Percentiles rank a stretch among this genome's conserved stretches.
phyloP scores from a whole-genome alignment of 1,284 basidiomycete genomes.

The Amylostereum chailletii region DNA sequence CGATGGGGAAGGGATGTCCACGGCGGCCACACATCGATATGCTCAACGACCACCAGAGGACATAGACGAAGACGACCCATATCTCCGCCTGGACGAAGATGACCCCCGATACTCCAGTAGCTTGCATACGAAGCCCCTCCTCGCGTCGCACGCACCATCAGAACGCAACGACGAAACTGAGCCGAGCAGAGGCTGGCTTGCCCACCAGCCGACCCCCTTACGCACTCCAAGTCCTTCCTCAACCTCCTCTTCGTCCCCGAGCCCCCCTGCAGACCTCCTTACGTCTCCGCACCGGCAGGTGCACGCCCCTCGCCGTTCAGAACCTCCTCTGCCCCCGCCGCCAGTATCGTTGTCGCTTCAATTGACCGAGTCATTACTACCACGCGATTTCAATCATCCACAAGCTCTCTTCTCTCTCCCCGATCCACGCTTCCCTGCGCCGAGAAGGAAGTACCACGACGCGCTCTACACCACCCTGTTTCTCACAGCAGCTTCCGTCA shows the following conservation, averaged over 20 bases:
- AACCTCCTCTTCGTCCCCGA: slow-evolving; percentile 33
- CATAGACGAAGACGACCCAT: slow-evolving; percentile 63
- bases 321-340: slow-evolving; percentile 18
- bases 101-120: slow-evolving; percentile 29
- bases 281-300: slow-evolving; percentile 10
- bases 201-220: slow-evolving; percentile 51
- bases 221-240: slow-evolving; percentile 39
- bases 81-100: slow-evolving; percentile 59
- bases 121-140: slow-evolving; percentile 41
- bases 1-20: slow-evolving; percentile 21
- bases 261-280: slow-evolving; percentile 28
- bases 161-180: slow-evolving; percentile 17
- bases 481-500: slow-evolving; percentile 48
- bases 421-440: slow-evolving; percentile 52
- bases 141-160: slow-evolving; percentile 30
- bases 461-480: slow-evolving; percentile 62
- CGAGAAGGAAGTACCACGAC: slow-evolving; percentile 64
- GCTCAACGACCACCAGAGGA: slow-evolving; percentile 11
- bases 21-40: slow-evolving; percentile 6
- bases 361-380: slow-evolving; percentile 65
- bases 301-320: slow-evolving; percentile 6
- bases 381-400: slow-evolving; percentile 55
- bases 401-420: slow-evolving; percentile 65
- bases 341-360: slow-evolving; percentile 40
- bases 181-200: slow-evolving; percentile 56